These are phyloP conservation scores for Cunninghamia lanceolata DNA, from an alignment of 75 land plant species.

Conservation along the genomic window DNA sequence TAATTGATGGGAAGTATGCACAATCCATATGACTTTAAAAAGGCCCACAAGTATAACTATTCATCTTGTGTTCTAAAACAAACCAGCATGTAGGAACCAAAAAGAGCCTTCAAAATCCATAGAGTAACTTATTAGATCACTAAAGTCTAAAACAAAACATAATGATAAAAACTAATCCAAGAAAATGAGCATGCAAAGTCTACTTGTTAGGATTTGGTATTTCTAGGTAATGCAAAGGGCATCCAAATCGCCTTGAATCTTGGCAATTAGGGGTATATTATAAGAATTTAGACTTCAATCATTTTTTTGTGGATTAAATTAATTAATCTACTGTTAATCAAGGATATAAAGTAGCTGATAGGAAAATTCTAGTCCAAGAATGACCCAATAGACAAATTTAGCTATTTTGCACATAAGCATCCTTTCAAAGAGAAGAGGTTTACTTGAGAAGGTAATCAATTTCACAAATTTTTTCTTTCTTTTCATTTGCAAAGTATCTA, in stretches of 20 bases:
- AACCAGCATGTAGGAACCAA: not conserved
- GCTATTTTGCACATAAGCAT: not conserved
- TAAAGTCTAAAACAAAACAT: no score
- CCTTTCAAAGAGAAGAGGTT: not conserved
- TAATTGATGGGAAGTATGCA: no score
- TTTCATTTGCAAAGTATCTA: not conserved
- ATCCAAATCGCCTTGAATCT: not conserved
- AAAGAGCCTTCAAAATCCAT: not conserved
- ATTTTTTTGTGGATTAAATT: not conserved
- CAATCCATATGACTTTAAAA: no score
- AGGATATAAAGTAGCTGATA: not conserved
- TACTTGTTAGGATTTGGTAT: not conserved
- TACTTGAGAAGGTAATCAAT: not conserved
- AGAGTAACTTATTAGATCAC: not conserved
- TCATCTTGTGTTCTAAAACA: not conserved
- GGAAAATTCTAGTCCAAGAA: not conserved
- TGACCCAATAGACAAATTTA: not conserved
- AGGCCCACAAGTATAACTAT: not conserved
- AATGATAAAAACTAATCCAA: not conserved
- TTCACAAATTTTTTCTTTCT: not conserved
- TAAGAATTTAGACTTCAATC: not conserved
- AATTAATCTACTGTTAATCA: not conserved
- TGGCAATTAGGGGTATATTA: not conserved
- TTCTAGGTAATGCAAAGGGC: not conserved
- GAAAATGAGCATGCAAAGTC: no score